Base-by-base conservation (phyloP, 805 yeast species). In the Spathaspora gorwiae region DNA sequence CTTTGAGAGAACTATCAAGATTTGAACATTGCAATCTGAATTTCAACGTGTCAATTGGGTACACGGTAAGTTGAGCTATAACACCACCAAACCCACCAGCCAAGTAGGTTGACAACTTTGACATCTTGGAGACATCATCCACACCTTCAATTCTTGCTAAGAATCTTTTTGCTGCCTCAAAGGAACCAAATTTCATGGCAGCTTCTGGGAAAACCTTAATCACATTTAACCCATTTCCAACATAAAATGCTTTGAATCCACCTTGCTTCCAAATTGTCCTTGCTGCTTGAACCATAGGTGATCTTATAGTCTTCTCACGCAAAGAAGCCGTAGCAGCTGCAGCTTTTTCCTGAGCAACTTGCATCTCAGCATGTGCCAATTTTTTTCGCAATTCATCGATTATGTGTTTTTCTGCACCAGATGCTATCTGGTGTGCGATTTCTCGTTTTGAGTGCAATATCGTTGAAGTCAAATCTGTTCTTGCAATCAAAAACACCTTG, bases 61-160 rank as follows among this genome's bases (percentile, higher is more conserved):
- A 94, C 3, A 92, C 96, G 0, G 94, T 77, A 56, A 90, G 81
- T 64, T 94, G 99, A 0, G 97, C 86, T 26, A 83, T 80, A 46
- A 94, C 95, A 60, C 99, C 99, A 36, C 97, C 99, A 37, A 94
- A 61, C 40, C 99, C 99, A 66, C 99, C 99, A 24, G 97, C 90
- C 30, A 88, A 62, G 60, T 90, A 94, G 0, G 97, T 90, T 1
- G 97, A 78, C 1, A 78, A 58, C 50, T 82, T 81, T 0, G 96
- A 86, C 44, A 92, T 66, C 37, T 87, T 78, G 1, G 84, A 64
- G 2, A 84, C 76, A 57, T 85, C 90, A 10, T 74, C 73, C 6
- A 81, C 82, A 11, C 95, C 95, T 64, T 89, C 97, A 7, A 90
- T 47, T 26, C 69, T 61, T 15, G 95, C 84, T 57, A 94, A 70